Percentiles rank a stretch among this genome's conserved stretches.
phyloP scores from a whole-genome alignment of 176 grass and related monocot genomes.

The Paspalum vaginatum region DNA sequence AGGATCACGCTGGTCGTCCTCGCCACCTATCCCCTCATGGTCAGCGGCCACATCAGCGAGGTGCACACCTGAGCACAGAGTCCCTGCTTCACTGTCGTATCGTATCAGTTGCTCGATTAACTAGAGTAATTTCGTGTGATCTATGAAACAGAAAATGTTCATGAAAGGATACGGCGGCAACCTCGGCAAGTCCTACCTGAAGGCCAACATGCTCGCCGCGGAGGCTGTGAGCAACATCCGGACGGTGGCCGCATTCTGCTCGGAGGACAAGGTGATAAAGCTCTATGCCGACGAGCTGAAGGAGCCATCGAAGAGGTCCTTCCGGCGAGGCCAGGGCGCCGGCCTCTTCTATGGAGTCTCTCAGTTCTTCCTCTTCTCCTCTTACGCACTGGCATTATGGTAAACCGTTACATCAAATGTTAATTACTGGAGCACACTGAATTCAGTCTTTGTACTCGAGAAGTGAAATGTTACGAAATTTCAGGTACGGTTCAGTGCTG shows the following conservation, averaged over 20 bases:
- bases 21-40: slow-evolving; percentile 84
- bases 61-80: slow-evolving; percentile 21
- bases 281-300: slow-evolving; percentile 75
- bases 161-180: slow-evolving; percentile 94
- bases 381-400: slow-evolving; percentile 85
- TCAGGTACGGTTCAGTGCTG: slow-evolving; percentile 89
- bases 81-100: neutral
- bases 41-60: slow-evolving; percentile 98
- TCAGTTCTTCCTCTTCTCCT: slow-evolving; percentile 95
- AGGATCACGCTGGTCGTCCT: slow-evolving; percentile 85
- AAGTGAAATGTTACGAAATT: neutral
- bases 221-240: slow-evolving; percentile 98
- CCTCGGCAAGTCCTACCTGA: slow-evolving; percentile 80
- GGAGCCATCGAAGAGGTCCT: slow-evolving; percentile 76
- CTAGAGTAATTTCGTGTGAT: neutral
- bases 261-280: slow-evolving; percentile 89
- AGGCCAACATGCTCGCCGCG: slow-evolving; percentile 94
- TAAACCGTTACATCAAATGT: slow-evolving; percentile 22
- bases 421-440: neutral
- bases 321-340: slow-evolving; percentile 85
- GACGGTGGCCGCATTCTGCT: slow-evolving; percentile 93
- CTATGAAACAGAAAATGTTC: slow-evolving; percentile 82
- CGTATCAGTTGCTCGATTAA: neutral
- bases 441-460: neutral
- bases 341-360: slow-evolving; percentile 92